Percentiles rank a stretch among this genome's conserved stretches.
Conservation (phyloP, 768 basidiomycete species). For the Boletus huronensis region DNA sequence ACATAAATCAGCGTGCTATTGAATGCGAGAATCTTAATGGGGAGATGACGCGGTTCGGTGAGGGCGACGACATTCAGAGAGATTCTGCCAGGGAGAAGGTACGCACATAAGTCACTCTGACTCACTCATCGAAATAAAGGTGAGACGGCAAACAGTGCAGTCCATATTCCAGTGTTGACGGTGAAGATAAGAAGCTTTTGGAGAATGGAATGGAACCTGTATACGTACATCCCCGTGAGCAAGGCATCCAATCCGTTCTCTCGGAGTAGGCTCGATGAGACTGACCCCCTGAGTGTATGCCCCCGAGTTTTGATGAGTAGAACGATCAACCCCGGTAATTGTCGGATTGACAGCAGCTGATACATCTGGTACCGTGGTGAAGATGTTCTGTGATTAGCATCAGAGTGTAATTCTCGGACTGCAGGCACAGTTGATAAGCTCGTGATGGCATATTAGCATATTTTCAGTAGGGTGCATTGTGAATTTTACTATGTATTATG, state of each 20-base stretch:
- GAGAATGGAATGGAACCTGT: constrained; percentile 2
- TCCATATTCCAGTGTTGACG: constrained; percentile 13
- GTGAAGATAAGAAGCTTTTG: constrained; percentile 10
- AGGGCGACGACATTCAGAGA: not conserved
- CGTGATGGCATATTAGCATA: too few relatives aligned
- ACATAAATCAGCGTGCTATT: constrained; percentile 1
- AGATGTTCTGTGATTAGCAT: not conserved
- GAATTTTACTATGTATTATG: too few relatives aligned
- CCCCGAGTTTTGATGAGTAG: not conserved
- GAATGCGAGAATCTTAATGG: too few relatives aligned
- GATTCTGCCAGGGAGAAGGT: not conserved
- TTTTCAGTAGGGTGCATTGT: too few relatives aligned
- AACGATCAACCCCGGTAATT: not conserved
- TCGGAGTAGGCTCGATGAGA: not conserved
- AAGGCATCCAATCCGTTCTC: not conserved
- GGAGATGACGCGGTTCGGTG: not conserved
- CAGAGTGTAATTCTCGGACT: not conserved
- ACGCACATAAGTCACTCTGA: not conserved
- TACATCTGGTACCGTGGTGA: not conserved
- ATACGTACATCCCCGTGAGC: not conserved
- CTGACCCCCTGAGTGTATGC: not conserved
- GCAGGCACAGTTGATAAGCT: too few relatives aligned
- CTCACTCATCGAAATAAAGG: not conserved
- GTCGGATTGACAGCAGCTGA: constrained; percentile 1
- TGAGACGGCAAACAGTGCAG: constrained; percentile 3